phyloP scores from a whole-genome alignment of 2,329 filamentous ascomycete genomes.

The Aspergillus fructus region DNA sequence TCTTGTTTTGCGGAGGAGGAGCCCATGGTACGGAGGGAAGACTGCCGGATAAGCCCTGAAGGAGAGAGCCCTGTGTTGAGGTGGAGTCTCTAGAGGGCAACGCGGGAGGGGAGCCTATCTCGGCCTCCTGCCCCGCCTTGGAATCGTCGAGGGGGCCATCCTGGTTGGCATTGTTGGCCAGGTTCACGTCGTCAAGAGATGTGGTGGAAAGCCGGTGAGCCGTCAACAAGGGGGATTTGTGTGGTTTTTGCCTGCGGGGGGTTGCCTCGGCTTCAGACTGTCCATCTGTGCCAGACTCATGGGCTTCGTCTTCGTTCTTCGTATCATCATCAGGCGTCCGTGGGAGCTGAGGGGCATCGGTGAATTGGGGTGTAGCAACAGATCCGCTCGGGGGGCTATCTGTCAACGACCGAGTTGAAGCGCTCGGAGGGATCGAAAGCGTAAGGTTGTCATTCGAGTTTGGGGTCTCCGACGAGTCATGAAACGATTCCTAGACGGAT shows the following conservation, averaged over 20 bases:
- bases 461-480: conserved; percentile 66
- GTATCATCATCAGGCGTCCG: conserved; percentile 25
- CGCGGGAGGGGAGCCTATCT: conserved; percentile 28
- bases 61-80: conserved; percentile 32
- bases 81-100: conserved; percentile 33
- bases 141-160: conserved; percentile 32
- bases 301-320: conserved; percentile 21
- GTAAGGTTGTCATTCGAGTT: conserved; percentile 27
- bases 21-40: conserved; percentile 74
- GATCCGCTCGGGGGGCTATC: conserved; percentile 44
- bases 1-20: conserved; percentile 50
- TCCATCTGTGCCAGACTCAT: conserved; percentile 26
- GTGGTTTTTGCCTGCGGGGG: conserved; percentile 33
- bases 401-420: conserved; percentile 63
- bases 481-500: conserved; percentile 68
- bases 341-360: conserved; percentile 31
- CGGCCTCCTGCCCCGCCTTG: conserved; percentile 25
- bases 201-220: conserved; percentile 56
- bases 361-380: conserved; percentile 36
- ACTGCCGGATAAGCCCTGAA: conserved; percentile 65
- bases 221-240: conserved; percentile 55
- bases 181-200: conserved; percentile 65
- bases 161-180: conserved; percentile 60
- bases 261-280: conserved; percentile 34
- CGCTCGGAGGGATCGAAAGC: conserved; percentile 34